Conservation (phyloP, 164 flowering plant genomes). For the Tetrastigma voinierianum region DNA sequence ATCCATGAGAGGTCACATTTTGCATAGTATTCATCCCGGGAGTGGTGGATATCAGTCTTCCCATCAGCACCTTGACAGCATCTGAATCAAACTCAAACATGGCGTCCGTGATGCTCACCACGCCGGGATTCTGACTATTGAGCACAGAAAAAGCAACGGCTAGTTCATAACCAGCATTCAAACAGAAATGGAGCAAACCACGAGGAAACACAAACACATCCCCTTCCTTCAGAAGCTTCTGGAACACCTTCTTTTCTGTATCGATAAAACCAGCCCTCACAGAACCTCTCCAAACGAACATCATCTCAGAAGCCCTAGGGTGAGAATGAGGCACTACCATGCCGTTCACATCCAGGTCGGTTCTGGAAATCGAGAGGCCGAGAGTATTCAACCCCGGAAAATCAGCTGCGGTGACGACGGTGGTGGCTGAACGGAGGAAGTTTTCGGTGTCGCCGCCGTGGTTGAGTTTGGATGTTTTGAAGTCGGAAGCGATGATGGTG, state of each 20-base stretch:
- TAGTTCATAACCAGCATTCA: constrained; percentile 39
- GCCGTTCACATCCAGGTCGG: constrained; percentile 47
- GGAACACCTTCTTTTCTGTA: constrained; percentile 37
- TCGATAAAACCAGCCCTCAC: constrained; percentile 55
- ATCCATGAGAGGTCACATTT: too few relatives aligned
- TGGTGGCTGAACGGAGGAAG: constrained; percentile 24
- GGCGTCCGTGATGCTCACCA: constrained; percentile 26
- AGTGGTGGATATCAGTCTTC: too few relatives aligned
- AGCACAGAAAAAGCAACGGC: constrained; percentile 41
- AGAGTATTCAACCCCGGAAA: constrained; percentile 62
- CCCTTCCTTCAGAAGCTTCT: constrained; percentile 31
- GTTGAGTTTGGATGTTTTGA: constrained; percentile 32
- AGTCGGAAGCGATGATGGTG: constrained; percentile 35
- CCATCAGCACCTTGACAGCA: background rate
- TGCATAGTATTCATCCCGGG: too few relatives aligned
- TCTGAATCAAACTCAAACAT: constrained; percentile 25
- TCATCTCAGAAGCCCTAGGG: constrained; percentile 56
- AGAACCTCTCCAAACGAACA: constrained; percentile 38
- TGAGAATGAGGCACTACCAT: constrained; percentile 45
- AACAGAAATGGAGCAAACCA: constrained; percentile 47
- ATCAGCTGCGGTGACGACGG: constrained; percentile 36
- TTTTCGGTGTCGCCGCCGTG: constrained; percentile 32
- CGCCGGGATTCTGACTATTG: constrained; percentile 61
- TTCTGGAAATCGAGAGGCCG: constrained; percentile 48
- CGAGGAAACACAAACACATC: constrained; percentile 53